Evolutionary conservation across 176 grass and related monocot genomes (phyloP), one percentile per base, ranked within the genome.

Genomic region (Typha latifolia): DNA sequence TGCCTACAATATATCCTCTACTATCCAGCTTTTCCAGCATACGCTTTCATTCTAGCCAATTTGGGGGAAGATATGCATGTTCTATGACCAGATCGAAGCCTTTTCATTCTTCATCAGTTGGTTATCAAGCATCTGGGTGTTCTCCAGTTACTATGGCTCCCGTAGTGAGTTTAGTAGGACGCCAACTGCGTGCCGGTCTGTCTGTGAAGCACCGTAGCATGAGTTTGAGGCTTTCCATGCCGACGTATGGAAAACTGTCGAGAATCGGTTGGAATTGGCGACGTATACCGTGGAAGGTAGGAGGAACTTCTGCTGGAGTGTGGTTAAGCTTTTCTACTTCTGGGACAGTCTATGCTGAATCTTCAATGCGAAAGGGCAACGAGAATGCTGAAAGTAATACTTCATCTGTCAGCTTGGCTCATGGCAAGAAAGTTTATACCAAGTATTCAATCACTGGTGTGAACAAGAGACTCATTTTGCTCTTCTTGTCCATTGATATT

Each of bases 361-460:
- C 77, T 72, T 83, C 79, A 16, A 49, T 72, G 16, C 82, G 68
- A 32, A 83, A 69, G 69, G 79, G 34, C 64, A 70, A 62, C 16
- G 71, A 47, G 3, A 75, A 79, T 70, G 62, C 31, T 2, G 56
- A 80, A 19, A 23, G 22, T 15, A 63, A 24, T 64, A 57, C 64
- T 10, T 62, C 83, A 82, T 69, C 67, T 56, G n/a, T 66, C 24
- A 86, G 19, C 53, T 72, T 73, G 64, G 73, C 83, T 71, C 79
- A 93, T 82, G 86, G 86, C 14, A 99, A 99, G 71, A 76, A 80
- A 72, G 61, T 99, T 51, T 80, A 99, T 62, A 93, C 73, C 12
- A 81, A 93, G 72, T 99, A 99, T 90, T 92, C 94, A 47, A 72
- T 99, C 14, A 99, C 82, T 29, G 94, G 89, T 91, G 82, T 64